Base-by-base conservation (phyloP, 345 rosid species). In the Mercurialis annua region DNA sequence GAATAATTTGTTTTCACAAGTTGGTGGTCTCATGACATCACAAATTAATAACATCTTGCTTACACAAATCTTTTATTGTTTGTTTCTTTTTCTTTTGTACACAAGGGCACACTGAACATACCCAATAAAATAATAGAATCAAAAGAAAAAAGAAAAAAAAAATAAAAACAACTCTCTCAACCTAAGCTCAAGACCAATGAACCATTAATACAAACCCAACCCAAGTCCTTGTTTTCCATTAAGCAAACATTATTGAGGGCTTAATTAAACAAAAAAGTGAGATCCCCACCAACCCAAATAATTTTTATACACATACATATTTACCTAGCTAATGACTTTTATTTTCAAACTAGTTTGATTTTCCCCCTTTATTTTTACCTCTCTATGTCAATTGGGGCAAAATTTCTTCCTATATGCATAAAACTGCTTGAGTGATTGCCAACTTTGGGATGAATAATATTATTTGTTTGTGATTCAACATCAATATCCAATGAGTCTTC, bases 401-500 rank as follows among this genome's bases (percentile, higher is more conserved):
- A 70, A 10, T 53, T 30, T 65, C 60, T 83, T 18, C 79, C 81
- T 74, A 85, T 62, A 11, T 75, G 76, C 40, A 78, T 65, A 53
- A 75, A 77, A 26, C 81, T 76, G 76, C 49, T 71, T 36, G 75
- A 6, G 1, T 49, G 8, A 9, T 40, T 65, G 1, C 50, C 72
- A 56, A 26, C 17, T 24, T 70, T 74, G 29, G 44, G n/a, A n/a
- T n/a, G n/a, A n/a, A n/a, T 23, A 21, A 14, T 21, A 1, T 21
- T 43, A 48, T 64, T 64, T 72, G 63, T 68, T 62, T 81, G 84
- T 43, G 83, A 68, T 72, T 85, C 84, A 30, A 74, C 78, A 65
- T 86, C 90, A 40, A 80, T 81, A 34, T 40, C 44, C 11, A 14
- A 40, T 23, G 67, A 64, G 24, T 79, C 79, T 14, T 78, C 87